These are phyloP conservation scores for Geotrichum fermentans DNA, from an alignment of 1,139 yeast species.

Conservation along the genomic window DNA sequence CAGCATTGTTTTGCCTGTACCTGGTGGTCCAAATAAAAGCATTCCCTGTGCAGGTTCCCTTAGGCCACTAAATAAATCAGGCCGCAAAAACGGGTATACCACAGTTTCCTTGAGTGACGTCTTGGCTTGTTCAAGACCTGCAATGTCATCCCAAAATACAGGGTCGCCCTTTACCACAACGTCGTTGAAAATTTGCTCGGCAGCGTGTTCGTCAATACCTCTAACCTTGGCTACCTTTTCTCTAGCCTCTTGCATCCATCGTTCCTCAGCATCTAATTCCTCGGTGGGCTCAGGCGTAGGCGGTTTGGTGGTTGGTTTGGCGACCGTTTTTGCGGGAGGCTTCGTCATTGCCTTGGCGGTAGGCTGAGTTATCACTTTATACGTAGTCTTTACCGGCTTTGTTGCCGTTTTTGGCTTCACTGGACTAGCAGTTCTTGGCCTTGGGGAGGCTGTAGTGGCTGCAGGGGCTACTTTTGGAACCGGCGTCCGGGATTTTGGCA, in stretches of 20 bases:
- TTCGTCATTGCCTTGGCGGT: neutral
- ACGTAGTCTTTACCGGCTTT: neutral
- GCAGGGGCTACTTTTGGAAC: neutral
- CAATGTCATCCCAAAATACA: conserved; percentile 95
- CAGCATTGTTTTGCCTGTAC: conserved; percentile 96
- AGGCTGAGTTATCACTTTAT: neutral
- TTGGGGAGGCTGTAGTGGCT: neutral
- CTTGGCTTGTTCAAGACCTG: conserved; percentile 91
- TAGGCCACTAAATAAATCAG: conserved; percentile 85
- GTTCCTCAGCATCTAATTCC: conserved; percentile 23
- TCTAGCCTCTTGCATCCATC: conserved; percentile 27
- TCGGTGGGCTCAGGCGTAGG: conserved; percentile 12
- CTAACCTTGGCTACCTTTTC: conserved; percentile 15
- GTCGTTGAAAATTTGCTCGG: conserved; percentile 82
- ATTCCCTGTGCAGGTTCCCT: conserved; percentile 96
- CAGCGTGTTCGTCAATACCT: conserved; percentile 45
- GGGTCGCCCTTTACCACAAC: conserved; percentile 93
- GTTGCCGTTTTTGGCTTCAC: no score
- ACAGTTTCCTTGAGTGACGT: conserved; percentile 90
- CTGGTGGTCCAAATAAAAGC: conserved; percentile 96
- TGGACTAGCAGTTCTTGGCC: neutral
- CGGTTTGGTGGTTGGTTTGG: neutral
- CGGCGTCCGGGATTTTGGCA: neutral
- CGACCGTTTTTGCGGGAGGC: neutral
- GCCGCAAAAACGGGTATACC: conserved; percentile 90